Evolutionary conservation across 164 flowering plant genomes (phyloP).

Genomic region (Piper betle): DNA sequence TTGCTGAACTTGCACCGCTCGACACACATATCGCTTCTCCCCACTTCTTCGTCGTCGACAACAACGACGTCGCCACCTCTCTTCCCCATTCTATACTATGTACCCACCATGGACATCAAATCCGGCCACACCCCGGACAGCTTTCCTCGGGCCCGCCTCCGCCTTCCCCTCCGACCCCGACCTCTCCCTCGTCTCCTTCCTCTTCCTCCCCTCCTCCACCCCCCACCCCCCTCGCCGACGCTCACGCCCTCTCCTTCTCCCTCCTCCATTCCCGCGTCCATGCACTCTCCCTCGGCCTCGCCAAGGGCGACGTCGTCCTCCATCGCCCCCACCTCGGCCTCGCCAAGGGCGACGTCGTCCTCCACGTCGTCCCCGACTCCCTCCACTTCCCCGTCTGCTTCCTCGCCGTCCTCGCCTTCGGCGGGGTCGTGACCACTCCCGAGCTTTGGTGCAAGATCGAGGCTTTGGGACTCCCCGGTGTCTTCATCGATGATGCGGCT

Average conservation of each 20-base stretch:
- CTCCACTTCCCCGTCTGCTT: constrained; percentile 52
- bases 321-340: constrained; percentile 45
- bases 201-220: constrained; percentile 57
- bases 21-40: not conserved
- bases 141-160: constrained; percentile 47
- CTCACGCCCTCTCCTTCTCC: constrained; percentile 32
- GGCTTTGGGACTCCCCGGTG: constrained; percentile 31
- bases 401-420: constrained; percentile 39
- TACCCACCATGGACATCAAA: constrained; percentile 23
- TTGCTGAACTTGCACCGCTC: too few species aligned
- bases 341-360: constrained; percentile 49
- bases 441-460: constrained; percentile 50
- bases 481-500: constrained; percentile 27
- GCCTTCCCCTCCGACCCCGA: constrained; percentile 39
- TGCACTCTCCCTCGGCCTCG: constrained; percentile 43
- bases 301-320: constrained; percentile 41
- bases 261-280: constrained; percentile 36
- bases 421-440: constrained; percentile 64
- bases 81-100: not conserved
- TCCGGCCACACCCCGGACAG: constrained; percentile 41
- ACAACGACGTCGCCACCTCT: not conserved
- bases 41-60: not conserved
- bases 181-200: constrained; percentile 49
- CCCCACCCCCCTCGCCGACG: constrained; percentile 43
- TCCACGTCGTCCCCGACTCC: constrained; percentile 70